These are phyloP conservation scores for Chaetomium tenue DNA, from an alignment of 495 filamentous ascomycete species.

Conservation along the genomic window DNA sequence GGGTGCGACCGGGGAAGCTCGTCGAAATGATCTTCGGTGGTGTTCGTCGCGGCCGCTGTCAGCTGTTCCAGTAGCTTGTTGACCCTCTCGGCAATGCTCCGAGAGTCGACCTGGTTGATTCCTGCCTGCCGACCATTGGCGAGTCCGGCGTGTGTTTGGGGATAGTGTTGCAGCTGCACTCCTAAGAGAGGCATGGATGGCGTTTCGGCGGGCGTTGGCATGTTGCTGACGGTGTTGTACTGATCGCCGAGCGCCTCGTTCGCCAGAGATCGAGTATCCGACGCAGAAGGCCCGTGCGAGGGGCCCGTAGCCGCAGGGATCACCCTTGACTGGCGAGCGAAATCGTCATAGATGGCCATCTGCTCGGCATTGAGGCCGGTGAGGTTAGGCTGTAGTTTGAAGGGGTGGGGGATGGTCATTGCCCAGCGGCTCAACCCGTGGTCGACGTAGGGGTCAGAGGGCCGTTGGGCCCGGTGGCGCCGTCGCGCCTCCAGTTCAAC, in stretches of 20 bases:
- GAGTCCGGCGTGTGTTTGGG: conserved; percentile 52
- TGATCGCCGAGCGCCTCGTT: conserved; percentile 81
- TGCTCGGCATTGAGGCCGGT: conserved; percentile 84
- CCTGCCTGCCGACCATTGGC: conserved; percentile 54
- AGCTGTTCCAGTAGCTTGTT: conserved; percentile 70
- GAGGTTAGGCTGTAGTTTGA: conserved; percentile 63
- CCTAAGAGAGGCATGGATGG: conserved; percentile 70
- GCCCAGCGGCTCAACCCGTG: conserved; percentile 78
- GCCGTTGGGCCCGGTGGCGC: conserved; percentile 65
- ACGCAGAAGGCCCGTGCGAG: conserved; percentile 48
- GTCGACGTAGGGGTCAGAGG: conserved; percentile 80
- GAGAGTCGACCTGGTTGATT: conserved; percentile 63
- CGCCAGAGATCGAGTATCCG: conserved; percentile 53
- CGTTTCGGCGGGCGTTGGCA: conserved; percentile 77
- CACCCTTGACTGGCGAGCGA: conserved; percentile 74
- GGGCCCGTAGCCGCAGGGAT: conserved; percentile 38
- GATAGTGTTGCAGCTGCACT: conserved; percentile 61
- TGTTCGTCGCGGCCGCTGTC: conserved; percentile 59
- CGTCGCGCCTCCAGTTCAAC: conserved; percentile 68
- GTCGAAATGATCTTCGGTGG: conserved; percentile 65
- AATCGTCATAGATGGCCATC: conserved; percentile 93
- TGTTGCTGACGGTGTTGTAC: conserved; percentile 69
- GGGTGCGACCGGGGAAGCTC: conserved; percentile 64
- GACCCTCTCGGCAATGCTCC: conserved; percentile 61
- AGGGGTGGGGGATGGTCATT: conserved; percentile 84